Base-by-base conservation (phyloP, 2,329 filamentous ascomycete genomes). In the Blastomyces percursus region DNA sequence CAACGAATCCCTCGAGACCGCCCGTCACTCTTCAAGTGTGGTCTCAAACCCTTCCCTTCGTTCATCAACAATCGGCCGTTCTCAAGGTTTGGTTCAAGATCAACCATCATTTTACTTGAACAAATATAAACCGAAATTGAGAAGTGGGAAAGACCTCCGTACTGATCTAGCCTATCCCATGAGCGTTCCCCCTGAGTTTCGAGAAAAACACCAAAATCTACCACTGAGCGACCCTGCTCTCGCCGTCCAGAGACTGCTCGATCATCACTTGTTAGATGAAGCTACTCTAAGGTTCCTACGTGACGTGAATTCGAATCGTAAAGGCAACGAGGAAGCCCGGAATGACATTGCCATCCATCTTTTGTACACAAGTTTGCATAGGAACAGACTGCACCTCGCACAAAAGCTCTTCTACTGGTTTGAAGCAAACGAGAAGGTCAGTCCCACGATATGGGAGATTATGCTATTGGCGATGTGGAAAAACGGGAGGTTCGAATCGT, bases 341-440 rank as follows among this genome's bases (percentile, higher is more conserved):
- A 42, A 56, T 12, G 54, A 56, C n/a, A 56, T 76, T 46, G 71
- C 69, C 24, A 63, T 70, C 42, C 62, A 69, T 19, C 59, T 73
- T 6, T 76, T 77, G 62, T 72, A 70, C 40, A 65, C 67, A 16
- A 77, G 76, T 61, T 73, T 76, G 65, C 68, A 68, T 51, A 69
- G 71, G 48, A 71, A 71, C 6, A 77, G 77, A 54, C 68, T 75
- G 1, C 75, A 73, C 59, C 68, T 76, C 12, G 76, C 76, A n/a
- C 67, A 72, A 38, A 71, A 67, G 57, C 54, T 77, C 2, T 77
- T 76, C 59, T 62, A 71, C 24, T 71, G 72, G 24, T 62, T 77
- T 59, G 71, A 75, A 57, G 66, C 67, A 24, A 65, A 75, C 55
- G 69, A 71, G 51, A 64, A 67, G 21, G 64, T 77, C 7, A 71